phyloP scores from a whole-genome alignment of 2,329 filamentous ascomycete genomes.

The Fonsecaea erecta region DNA sequence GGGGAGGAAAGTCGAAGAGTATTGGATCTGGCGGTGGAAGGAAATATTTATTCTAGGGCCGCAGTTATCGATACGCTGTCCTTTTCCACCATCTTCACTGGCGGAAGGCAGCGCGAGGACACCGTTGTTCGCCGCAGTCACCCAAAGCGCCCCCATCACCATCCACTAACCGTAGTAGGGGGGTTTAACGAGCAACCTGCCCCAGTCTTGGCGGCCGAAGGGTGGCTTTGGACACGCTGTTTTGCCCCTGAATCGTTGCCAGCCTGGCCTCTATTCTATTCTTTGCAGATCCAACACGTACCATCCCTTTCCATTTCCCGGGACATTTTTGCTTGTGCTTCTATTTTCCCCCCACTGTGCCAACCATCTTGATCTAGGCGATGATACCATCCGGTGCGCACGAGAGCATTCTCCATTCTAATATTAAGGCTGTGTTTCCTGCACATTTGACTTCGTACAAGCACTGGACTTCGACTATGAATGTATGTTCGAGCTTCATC shows the following conservation, averaged over 20 bases:
- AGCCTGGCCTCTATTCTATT: conserved; percentile 18
- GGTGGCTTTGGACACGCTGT: conserved; percentile 11
- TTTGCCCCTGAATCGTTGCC: conserved; percentile 19
- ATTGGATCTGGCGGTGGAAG: conserved; percentile 12
- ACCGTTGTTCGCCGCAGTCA: conserved; percentile 8
- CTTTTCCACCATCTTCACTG: conserved; percentile 26
- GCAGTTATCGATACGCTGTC: conserved; percentile 35
- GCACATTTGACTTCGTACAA: too few species aligned
- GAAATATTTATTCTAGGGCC: conserved; percentile 31
- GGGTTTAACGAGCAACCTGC: not conserved
- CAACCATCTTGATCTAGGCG: not conserved
- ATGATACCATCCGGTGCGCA: not conserved
- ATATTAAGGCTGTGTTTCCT: not conserved
- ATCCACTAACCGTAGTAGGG: not conserved
- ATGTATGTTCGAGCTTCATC: not conserved
- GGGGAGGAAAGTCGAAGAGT: conserved; percentile 13
- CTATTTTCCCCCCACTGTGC: not conserved
- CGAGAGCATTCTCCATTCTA: not conserved
- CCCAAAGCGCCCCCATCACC: conserved; percentile 3
- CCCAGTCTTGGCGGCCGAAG: conserved; percentile 1
- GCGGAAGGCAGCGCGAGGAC: conserved; percentile 4
- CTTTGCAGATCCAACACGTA: not conserved
- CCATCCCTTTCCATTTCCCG: not conserved
- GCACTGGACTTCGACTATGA: too few species aligned
- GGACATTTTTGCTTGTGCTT: not conserved